Evolutionary conservation across 208 protist genomes (phyloP).

Genomic region (Trypanosoma conorhini): DNA sequence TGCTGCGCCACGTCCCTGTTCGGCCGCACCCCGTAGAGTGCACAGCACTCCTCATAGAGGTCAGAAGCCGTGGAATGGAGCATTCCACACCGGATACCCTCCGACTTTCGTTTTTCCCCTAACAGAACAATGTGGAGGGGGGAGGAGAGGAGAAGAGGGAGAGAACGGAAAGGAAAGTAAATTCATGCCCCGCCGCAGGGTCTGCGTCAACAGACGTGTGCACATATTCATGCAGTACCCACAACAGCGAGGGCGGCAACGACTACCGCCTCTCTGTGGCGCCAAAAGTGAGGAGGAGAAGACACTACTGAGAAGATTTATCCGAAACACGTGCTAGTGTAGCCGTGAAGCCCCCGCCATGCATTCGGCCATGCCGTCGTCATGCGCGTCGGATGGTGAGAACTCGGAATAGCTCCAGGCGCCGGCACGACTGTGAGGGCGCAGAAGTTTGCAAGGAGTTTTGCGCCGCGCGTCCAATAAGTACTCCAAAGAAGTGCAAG

Average conservation of each 20-base stretch:
- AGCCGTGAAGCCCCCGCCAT: slow-evolving; percentile 6
- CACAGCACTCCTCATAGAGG: slow-evolving; percentile 78
- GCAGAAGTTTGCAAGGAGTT: background rate
- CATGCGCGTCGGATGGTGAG: background rate
- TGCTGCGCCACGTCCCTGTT: slow-evolving; percentile 65
- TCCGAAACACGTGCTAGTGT: no score
- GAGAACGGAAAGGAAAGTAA: slow-evolving; percentile 8
- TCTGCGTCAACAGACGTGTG: background rate
- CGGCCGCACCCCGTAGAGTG: slow-evolving; percentile 52
- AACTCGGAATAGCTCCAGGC: slow-evolving; percentile 10
- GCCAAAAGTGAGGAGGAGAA: no score
- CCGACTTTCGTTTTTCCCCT: background rate
- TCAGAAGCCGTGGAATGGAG: background rate
- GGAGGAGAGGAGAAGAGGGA: background rate
- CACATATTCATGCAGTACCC: background rate
- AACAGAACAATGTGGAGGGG: slow-evolving; percentile 3
- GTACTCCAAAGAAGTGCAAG: slow-evolving; percentile 19
- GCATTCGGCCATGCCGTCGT: slow-evolving; percentile 1
- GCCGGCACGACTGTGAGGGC: slow-evolving; percentile 19
- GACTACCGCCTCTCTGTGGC: no score
- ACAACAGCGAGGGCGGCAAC: background rate
- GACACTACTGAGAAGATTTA: no score
- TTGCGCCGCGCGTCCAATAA: slow-evolving; percentile 10
- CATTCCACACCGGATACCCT: slow-evolving; percentile 11
- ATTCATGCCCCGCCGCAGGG: background rate